phyloP scores from a whole-genome alignment of 2,329 filamentous ascomycete species.

The Cadophora malorum region DNA sequence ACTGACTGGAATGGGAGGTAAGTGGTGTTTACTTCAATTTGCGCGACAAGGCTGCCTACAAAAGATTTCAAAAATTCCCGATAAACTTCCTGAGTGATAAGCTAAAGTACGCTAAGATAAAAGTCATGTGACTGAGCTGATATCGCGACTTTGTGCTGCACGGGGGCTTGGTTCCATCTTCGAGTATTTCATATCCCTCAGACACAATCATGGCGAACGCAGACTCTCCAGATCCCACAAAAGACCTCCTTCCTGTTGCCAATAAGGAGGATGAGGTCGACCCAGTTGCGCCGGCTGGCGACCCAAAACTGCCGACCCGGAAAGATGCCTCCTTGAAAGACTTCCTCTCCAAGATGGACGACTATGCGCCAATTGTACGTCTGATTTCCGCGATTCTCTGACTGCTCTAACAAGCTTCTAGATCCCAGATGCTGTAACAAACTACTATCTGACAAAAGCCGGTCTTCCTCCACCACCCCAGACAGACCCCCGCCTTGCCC shows the following conservation, averaged over 20 bases:
- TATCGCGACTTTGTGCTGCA: not conserved
- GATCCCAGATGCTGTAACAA: conserved; percentile 97
- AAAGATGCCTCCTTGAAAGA: conserved; percentile 94
- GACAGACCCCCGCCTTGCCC: conserved; percentile 87
- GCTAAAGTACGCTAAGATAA: conserved; percentile 13
- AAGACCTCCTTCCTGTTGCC: conserved; percentile 41
- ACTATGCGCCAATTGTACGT: conserved; percentile 93
- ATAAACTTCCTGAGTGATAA: conserved; percentile 9
- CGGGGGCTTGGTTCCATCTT: not conserved
- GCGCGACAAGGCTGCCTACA: conserved; percentile 34
- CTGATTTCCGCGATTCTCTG: conserved; percentile 8
- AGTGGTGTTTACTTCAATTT: conserved; percentile 40
- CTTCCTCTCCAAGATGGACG: conserved; percentile 95
- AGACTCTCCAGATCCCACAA: conserved; percentile 44
- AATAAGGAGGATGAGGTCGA: conserved; percentile 46
- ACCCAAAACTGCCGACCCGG: conserved; percentile 74
- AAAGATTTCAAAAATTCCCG: conserved; percentile 22
- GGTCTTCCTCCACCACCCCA: conserved; percentile 92
- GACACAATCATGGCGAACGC: conserved; percentile 44
- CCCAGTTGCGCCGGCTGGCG: conserved; percentile 57
- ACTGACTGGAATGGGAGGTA: conserved; percentile 32
- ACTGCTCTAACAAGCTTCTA: conserved; percentile 47
- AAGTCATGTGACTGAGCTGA: conserved; percentile 7
- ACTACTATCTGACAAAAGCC: conserved; percentile 97
- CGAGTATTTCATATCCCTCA: conserved; percentile 18